A percentile compares a stretch with the other conserved stretches of the same genome.
Conservation (phyloP, 139 green algal species). For the Eudorina sp. region DNA sequence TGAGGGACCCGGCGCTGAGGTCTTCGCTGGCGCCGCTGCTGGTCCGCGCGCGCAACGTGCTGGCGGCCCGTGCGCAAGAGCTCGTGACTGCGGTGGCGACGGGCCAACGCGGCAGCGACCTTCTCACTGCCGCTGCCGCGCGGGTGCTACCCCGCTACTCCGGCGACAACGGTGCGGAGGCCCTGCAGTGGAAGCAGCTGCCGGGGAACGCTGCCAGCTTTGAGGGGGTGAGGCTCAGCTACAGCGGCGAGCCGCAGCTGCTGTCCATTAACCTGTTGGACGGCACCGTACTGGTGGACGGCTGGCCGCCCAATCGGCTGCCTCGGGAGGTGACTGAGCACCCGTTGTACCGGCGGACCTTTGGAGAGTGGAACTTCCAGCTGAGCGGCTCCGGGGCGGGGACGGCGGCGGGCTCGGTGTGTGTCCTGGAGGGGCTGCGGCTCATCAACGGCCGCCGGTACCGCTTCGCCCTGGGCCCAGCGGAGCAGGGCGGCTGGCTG, state of each 20-base stretch:
- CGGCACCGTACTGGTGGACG: constrained; percentile 58
- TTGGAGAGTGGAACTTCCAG: constrained; percentile 70
- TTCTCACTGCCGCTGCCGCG: constrained; percentile 1
- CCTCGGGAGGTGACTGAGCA: constrained; percentile 62
- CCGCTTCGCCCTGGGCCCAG: constrained; percentile 18
- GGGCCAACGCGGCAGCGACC: background rate
- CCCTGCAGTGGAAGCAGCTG: background rate
- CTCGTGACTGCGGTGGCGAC: constrained; percentile 4
- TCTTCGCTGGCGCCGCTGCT: constrained; percentile 27
- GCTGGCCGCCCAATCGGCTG: constrained; percentile 56
- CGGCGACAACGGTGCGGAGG: too few relatives aligned
- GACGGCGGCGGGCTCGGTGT: background rate
- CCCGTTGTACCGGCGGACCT: constrained; percentile 65
- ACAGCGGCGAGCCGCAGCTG: constrained; percentile 30
- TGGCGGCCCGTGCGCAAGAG: background rate
- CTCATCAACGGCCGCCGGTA: constrained; percentile 22
- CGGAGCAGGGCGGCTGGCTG: background rate
- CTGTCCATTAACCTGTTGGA: constrained; percentile 70
- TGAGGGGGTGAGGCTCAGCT: constrained; percentile 12
- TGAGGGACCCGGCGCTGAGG: background rate
- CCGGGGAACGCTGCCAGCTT: constrained; percentile 34
- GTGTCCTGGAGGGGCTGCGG: constrained; percentile 49
- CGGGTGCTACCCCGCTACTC: background rate
- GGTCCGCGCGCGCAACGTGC: constrained; percentile 42
- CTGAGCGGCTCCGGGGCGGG: too few relatives aligned